A percentile compares a stretch with the other conserved stretches of the same genome.
Evolutionary conservation across 257 asterid genomes (phyloP).

Genomic region (Przewalskia tangutica): DNA sequence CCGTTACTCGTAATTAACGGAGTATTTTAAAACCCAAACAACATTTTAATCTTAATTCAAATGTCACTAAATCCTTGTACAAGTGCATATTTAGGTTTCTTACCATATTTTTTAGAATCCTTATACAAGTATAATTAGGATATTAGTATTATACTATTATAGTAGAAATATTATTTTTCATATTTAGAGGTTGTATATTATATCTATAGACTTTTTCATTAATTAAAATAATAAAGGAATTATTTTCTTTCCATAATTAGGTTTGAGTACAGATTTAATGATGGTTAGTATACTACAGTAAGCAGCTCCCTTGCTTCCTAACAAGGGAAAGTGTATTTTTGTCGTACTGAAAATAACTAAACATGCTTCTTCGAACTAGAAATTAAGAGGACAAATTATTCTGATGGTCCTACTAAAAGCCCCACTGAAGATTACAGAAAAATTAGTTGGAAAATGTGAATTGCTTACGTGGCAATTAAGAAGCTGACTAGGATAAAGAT

Average conservation of each 20-base stretch:
- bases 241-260: not conserved
- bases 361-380: not conserved
- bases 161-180: too few relatives aligned
- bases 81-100: too few relatives aligned
- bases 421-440: not conserved
- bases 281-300: not conserved
- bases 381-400: conserved; percentile 13
- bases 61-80: too few relatives aligned
- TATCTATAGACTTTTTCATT: too few relatives aligned
- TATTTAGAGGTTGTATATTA: too few relatives aligned
- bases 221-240: too few relatives aligned
- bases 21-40: too few relatives aligned
- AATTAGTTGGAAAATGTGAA: not conserved
- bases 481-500: conserved; percentile 21
- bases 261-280: not conserved
- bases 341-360: not conserved
- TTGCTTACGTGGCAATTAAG: conserved; percentile 26
- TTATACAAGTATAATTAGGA: too few relatives aligned
- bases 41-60: too few relatives aligned
- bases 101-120: too few relatives aligned
- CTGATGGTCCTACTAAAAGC: conserved; percentile 24
- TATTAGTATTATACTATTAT: too few relatives aligned
- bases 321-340: not conserved
- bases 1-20: too few relatives aligned
- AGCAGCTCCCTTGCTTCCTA: not conserved